Evolutionary conservation across 2,329 filamentous ascomycete species (phyloP).

Genomic region (Chaetothyriales sp.): DNA sequence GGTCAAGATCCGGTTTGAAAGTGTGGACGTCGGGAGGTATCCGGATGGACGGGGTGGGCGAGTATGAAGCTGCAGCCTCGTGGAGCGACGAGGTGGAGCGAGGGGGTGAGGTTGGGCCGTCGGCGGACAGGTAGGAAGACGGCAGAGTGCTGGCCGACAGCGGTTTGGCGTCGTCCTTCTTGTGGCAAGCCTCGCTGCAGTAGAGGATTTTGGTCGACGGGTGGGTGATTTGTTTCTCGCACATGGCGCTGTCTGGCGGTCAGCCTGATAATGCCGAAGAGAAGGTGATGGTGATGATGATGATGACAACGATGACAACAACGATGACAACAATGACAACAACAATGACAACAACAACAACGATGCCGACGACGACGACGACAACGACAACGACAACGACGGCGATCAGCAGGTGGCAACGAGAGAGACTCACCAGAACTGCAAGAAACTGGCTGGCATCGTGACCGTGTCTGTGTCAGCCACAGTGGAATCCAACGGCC

Average conservation of each 20-base stretch:
- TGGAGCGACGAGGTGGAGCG: conserved; percentile 26
- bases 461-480: conserved; percentile 16
- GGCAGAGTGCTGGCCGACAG: conserved; percentile 25
- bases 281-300: neutral
- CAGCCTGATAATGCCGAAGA: conserved; percentile 4
- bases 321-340: neutral
- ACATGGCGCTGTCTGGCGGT: conserved; percentile 40
- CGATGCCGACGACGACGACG: no score
- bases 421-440: conserved; percentile 29
- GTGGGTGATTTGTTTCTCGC: conserved; percentile 51
- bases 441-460: conserved; percentile 33
- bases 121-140: conserved; percentile 18
- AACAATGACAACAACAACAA: neutral
- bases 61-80: conserved; percentile 23
- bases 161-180: conserved; percentile 34
- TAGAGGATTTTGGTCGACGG: conserved; percentile 49
- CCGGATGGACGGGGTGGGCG: conserved; percentile 20
- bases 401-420: neutral
- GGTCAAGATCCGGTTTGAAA: conserved; percentile 33
- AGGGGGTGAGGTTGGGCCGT: conserved; percentile 25
- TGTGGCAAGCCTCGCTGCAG: conserved; percentile 48
- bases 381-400: neutral
- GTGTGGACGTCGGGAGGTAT: conserved; percentile 29
- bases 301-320: neutral
- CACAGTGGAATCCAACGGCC: neutral